Evolutionary conservation across 1,284 basidiomycete species (phyloP).

Genomic region (Hypsizygus ulmarius): DNA sequence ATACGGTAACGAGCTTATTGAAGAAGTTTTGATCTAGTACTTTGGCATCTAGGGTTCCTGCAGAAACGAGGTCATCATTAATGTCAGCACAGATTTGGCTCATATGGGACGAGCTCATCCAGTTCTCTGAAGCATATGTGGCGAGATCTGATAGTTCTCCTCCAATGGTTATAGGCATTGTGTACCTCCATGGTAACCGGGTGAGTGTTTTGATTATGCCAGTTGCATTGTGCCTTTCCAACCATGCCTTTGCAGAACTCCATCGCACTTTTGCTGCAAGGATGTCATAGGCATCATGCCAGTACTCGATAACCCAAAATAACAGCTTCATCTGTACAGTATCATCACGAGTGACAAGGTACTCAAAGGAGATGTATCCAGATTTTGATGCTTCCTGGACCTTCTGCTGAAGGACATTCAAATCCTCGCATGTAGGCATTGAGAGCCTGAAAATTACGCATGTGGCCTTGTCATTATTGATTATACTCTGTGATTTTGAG

Average conservation of each 20-base stretch:
- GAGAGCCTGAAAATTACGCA: conserved; percentile 1
- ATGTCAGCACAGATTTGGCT: conserved; percentile 3
- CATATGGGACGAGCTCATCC: conserved; percentile 5
- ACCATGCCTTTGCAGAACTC: conserved; percentile 4
- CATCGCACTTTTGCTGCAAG: neutral
- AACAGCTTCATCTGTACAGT: conserved; percentile 1
- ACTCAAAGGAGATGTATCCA: neutral
- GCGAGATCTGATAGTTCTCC: neutral
- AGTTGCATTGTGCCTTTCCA: neutral
- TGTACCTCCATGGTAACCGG: conserved; percentile 1
- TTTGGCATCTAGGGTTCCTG: neutral
- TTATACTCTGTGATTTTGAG: conserved; percentile 1
- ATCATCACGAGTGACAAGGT: neutral
- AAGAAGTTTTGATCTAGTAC: conserved; percentile 1
- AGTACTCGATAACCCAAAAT: conserved; percentile 7
- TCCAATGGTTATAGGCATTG: neutral
- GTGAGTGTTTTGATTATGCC: neutral
- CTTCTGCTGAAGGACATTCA: neutral
- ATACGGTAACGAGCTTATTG: conserved; percentile 2
- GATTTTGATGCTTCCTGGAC: neutral
- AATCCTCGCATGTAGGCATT: conserved; percentile 1
- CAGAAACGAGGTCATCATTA: neutral
- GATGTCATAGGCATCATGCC: conserved; percentile 2
- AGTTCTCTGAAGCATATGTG: neutral
- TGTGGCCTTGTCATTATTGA: neutral